These are phyloP conservation scores for Didymosphaeria variabile DNA, from an alignment of 2,329 filamentous ascomycete genomes.

Conservation along the genomic window DNA sequence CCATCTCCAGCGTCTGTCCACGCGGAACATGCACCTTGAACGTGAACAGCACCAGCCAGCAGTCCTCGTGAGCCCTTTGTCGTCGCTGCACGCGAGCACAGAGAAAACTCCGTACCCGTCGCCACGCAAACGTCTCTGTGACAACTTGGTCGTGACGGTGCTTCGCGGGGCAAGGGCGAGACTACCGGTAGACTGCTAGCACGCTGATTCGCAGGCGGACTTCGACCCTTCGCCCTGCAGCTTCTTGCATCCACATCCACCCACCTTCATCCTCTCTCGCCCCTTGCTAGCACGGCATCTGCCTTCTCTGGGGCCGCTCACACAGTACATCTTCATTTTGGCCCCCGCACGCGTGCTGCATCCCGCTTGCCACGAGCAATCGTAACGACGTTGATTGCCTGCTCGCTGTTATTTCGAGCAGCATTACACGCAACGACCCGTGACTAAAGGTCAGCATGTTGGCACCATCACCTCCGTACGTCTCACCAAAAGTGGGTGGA, in stretches of 20 bases:
- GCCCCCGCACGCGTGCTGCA: slow-evolving; percentile 9
- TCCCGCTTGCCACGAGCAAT: neutral
- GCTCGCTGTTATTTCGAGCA: neutral
- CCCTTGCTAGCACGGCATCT: neutral
- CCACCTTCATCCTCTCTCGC: neutral
- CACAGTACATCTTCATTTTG: neutral
- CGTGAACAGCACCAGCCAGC: no score
- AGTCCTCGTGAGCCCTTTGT: no score
- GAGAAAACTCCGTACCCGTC: slow-evolving; percentile 7
- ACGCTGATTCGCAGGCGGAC: neutral
- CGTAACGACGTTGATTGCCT: neutral
- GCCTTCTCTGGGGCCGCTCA: slow-evolving; percentile 6
- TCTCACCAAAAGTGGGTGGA: slow-evolving; percentile 24
- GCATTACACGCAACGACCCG: neutral
- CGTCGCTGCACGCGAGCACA: slow-evolving; percentile 8
- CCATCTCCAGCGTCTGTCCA: neutral
- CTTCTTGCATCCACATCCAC: slow-evolving; percentile 1
- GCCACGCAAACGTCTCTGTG: neutral
- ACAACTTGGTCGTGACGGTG: slow-evolving; percentile 16
- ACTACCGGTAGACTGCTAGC: no score
- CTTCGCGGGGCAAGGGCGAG: no score
- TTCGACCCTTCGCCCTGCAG: slow-evolving; percentile 14
- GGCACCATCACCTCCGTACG: slow-evolving; percentile 36
- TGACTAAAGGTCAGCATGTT: neutral
- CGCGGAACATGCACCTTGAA: neutral